A percentile compares a stretch with the other conserved stretches of the same genome.
phyloP scores from a whole-genome alignment of 2,329 filamentous ascomycete species.

The Phialocephala subalpina region DNA sequence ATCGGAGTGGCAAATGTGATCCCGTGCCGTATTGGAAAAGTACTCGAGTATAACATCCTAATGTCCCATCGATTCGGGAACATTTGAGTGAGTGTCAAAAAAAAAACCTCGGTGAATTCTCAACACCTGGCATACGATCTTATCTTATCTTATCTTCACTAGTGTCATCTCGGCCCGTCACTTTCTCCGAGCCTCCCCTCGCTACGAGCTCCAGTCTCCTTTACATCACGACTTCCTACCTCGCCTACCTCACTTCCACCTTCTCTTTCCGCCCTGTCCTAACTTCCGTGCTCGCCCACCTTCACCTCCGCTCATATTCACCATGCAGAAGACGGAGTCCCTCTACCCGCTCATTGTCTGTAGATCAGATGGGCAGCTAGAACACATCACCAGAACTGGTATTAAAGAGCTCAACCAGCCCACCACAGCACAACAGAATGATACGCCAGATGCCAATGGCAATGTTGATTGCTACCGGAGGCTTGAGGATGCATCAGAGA shows the following conservation, averaged over 20 bases:
- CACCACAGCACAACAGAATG: constrained; percentile 58
- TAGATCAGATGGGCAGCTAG: constrained; percentile 41
- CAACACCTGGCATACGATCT: background rate
- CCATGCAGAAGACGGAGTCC: constrained; percentile 29
- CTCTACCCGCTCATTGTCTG: constrained; percentile 38
- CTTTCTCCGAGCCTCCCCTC: background rate
- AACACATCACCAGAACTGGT: constrained; percentile 34
- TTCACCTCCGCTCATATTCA: background rate
- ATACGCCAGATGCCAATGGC: constrained; percentile 59
- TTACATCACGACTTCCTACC: background rate
- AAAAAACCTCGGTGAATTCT: too few species aligned
- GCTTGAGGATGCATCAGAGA: constrained; percentile 57
- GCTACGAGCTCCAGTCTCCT: background rate
- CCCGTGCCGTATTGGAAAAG: too few species aligned
- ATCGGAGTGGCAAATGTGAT: too few species aligned
- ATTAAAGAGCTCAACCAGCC: constrained; percentile 56
- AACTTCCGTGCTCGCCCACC: too few species aligned
- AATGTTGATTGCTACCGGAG: constrained; percentile 62
- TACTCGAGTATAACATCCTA: too few species aligned
- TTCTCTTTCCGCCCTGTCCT: background rate
- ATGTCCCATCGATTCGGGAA: too few species aligned
- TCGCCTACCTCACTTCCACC: too few species aligned
- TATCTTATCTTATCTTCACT: background rate
- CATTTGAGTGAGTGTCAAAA: too few species aligned
- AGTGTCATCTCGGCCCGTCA: background rate